Percentiles rank a stretch among this genome's conserved stretches.
Conservation (phyloP, 2,329 filamentous ascomycete species). For the Chlorencoelia australis region DNA sequence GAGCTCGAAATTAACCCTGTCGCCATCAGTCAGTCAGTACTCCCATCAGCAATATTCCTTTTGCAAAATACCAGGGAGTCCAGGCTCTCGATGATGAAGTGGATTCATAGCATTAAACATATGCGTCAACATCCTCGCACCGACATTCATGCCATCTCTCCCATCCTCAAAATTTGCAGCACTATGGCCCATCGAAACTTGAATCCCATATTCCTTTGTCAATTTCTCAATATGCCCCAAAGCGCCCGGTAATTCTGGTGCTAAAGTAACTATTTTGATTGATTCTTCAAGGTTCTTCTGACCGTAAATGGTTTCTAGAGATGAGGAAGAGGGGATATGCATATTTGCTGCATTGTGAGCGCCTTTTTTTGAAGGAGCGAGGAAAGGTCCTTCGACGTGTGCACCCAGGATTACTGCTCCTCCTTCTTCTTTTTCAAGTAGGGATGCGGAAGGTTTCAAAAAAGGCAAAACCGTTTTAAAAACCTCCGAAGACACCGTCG, state of each 20-base stretch:
- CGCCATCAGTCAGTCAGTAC: no score
- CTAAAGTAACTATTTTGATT: constrained; percentile 41
- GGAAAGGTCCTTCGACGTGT: constrained; percentile 47
- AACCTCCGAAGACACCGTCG: constrained; percentile 36
- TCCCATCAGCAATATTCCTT: no score
- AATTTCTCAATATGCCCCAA: constrained; percentile 33
- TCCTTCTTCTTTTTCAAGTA: constrained; percentile 11
- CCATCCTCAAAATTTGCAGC: constrained; percentile 38
- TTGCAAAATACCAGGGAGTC: constrained; percentile 34
- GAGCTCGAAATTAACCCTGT: constrained; percentile 26
- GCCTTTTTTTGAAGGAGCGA: constrained; percentile 42
- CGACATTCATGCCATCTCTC: constrained; percentile 34
- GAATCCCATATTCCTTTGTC: constrained; percentile 20
- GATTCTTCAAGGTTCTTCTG: constrained; percentile 28
- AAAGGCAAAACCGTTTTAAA: constrained; percentile 36
- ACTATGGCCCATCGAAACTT: constrained; percentile 32
- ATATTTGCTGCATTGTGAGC: constrained; percentile 32
- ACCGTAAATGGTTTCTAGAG: constrained; percentile 34
- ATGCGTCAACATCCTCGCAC: constrained; percentile 42
- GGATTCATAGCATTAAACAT: constrained; percentile 45
- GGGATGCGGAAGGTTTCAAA: constrained; percentile 33
- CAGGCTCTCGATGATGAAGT: constrained; percentile 39
- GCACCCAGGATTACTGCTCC: constrained; percentile 43
- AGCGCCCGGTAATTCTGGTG: constrained; percentile 39
- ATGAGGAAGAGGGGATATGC: constrained; percentile 15